Conservation (phyloP, 2,329 filamentous ascomycete genomes). For the Monosporascus sp. region DNA sequence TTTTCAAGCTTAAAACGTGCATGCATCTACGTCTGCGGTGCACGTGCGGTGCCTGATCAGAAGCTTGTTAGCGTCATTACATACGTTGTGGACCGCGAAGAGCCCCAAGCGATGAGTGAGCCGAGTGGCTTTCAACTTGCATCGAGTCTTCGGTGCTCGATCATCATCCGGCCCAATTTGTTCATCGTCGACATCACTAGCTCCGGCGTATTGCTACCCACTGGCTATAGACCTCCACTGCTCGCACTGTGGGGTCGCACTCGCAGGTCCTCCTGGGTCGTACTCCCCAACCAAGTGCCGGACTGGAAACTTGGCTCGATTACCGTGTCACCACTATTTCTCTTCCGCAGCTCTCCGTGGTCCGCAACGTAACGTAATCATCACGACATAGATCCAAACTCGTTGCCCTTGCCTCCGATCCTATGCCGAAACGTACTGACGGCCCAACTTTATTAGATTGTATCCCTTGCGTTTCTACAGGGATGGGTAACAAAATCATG, state of each 20-base stretch:
- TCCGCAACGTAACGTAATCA: slow-evolving; percentile 4
- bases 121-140: too few species aligned
- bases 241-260: not conserved
- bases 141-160: too few species aligned
- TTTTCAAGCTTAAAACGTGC: too few species aligned
- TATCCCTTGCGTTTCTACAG: not conserved
- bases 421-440: not conserved
- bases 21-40: too few species aligned
- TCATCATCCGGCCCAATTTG: too few species aligned
- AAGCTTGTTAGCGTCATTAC: too few species aligned
- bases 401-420: not conserved
- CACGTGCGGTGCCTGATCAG: too few species aligned
- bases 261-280: not conserved
- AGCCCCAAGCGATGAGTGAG: too few species aligned
- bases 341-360: not conserved
- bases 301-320: not conserved
- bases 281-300: not conserved
- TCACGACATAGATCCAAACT: slow-evolving; percentile 2
- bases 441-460: not conserved
- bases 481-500: not conserved
- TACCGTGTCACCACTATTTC: not conserved
- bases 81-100: too few species aligned
- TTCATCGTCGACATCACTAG: too few species aligned
- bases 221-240: too few species aligned
- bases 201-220: too few species aligned